phyloP scores from a whole-genome alignment of 768 basidiomycete genomes.

The Suillus bovinus region DNA sequence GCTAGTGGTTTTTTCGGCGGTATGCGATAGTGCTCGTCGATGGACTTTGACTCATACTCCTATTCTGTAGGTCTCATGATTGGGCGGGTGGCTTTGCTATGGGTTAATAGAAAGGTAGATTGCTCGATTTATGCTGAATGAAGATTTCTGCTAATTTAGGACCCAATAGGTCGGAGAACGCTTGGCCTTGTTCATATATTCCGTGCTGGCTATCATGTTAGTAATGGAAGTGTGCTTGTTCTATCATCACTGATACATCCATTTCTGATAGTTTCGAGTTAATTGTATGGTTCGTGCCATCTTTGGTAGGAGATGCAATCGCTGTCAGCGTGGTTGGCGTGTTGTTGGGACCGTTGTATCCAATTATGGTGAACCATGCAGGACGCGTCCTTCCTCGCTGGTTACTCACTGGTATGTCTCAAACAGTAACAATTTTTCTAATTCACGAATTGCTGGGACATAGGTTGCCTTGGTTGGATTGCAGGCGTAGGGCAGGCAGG shows the following conservation, averaged over 20 bases:
- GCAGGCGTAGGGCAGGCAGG: constrained; percentile 72
- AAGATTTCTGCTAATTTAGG: not conserved
- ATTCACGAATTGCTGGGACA: not conserved
- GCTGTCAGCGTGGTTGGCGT: constrained; percentile 58
- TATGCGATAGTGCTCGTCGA: constrained; percentile 19
- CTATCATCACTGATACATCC: constrained; percentile 24
- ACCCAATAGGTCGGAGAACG: constrained; percentile 50
- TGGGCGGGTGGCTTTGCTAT: constrained; percentile 56
- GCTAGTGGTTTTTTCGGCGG: constrained; percentile 61
- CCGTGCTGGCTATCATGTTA: constrained; percentile 49
- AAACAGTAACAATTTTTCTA: not conserved
- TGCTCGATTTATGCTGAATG: not conserved
- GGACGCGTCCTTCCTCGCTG: constrained; percentile 68
- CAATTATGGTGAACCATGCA: constrained; percentile 67
- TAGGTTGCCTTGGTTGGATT: constrained; percentile 66
- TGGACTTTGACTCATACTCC: not conserved
- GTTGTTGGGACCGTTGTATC: constrained; percentile 53
- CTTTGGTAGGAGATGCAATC: constrained; percentile 53
- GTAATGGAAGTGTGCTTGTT: constrained; percentile 2
- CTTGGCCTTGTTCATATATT: constrained; percentile 52
- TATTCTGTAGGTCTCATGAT: constrained; percentile 47
- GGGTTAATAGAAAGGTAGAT: constrained; percentile 52
- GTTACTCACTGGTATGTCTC: constrained; percentile 50
- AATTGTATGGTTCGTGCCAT: constrained; percentile 57
- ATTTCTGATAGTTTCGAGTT: constrained; percentile 46